phyloP scores from a whole-genome alignment of 164 flowering plant genomes.

The Tetracentron sinense region DNA sequence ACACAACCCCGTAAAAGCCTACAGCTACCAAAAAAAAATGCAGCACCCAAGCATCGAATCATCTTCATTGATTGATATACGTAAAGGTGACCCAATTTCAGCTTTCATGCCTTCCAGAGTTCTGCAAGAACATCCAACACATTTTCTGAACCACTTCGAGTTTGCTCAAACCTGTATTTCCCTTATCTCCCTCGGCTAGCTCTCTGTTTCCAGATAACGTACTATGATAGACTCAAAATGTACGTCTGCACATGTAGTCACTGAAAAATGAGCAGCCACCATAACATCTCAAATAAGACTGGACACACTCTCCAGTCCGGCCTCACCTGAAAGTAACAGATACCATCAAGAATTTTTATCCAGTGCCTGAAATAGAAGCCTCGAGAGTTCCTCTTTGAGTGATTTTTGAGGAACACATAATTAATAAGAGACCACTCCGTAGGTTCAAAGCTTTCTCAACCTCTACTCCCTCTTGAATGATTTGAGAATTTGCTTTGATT shows the following conservation, averaged over 20 bases:
- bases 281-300: neutral
- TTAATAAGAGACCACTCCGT: neutral
- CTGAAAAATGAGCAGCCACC: neutral
- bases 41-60: neutral
- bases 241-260: neutral
- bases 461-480: conserved; percentile 5
- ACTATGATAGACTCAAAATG: neutral
- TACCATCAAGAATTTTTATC: neutral
- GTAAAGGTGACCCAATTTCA: neutral
- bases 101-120: neutral
- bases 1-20: neutral
- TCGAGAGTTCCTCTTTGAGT: neutral
- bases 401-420: neutral
- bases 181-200: neutral
- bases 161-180: neutral
- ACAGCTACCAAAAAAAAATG: neutral
- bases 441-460: neutral
- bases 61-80: neutral
- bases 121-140: neutral
- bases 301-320: neutral
- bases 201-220: neutral
- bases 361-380: neutral
- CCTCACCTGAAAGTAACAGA: neutral
- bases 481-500: conserved; percentile 13
- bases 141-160: neutral